Base-by-base conservation (phyloP, 768 basidiomycete species). In the Mycena maculata region DNA sequence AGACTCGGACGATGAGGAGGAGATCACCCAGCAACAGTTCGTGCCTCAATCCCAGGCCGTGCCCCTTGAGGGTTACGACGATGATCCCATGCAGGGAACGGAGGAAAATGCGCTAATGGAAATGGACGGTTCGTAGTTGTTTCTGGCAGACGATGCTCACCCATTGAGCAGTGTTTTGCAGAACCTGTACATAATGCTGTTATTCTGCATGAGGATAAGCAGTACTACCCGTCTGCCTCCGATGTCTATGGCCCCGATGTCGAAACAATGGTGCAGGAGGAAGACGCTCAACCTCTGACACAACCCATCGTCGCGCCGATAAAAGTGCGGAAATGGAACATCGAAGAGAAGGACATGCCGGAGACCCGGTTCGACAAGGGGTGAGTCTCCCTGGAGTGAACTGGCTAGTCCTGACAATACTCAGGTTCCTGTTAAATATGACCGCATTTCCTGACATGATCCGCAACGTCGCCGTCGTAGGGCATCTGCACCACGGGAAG, bases 401-500 rank as follows among this genome's bases (percentile, higher is more conserved):
- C 57, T 56, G 60, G 49, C n/a, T 25, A 25, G 33, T 41, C 3
- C 31, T 30, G 53, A 74, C 45, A 41, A n/a, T 60, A 39, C 65
- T 8, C 74, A 98, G 97, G 18, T 99, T 96, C 80, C 80, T 99
- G 75, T 82, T 99, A 74, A 96, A 93, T 74, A 90, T 98, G 88
- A 92, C 93, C 74, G 85, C 87, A 13, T 93, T 95, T 78, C 96
- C 96, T 27, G 92, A 95, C 61, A 97, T 96, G 91, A 88, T 98
- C 76, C 90, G 98, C 56, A 99, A 99, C 78, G 93, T 99, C 28
- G 95, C 95, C 56, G 87, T 99, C 20, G 96, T 96, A 18, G 98
- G 98, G 16, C 97, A 99, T 75, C 80, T 99, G 54, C 98, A 99
- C 75, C 98, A 99, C 74, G 98, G 98, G 73, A 99, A 99, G 83